phyloP scores from a whole-genome alignment of 176 grass and related monocot genomes.

The Zizania latifolia region DNA sequence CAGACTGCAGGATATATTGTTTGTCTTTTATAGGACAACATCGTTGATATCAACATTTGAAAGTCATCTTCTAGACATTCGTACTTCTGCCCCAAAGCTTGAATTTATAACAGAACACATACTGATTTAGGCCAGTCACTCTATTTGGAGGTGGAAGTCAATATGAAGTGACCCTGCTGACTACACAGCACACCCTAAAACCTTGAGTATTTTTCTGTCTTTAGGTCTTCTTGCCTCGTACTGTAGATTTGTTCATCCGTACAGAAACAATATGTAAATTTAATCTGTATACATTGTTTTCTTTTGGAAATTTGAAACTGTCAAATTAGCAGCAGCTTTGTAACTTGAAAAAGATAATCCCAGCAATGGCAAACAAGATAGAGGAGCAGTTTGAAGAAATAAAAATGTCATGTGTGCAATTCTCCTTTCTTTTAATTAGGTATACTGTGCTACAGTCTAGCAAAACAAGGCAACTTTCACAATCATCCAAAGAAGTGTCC shows the following conservation, averaged over 20 bases:
- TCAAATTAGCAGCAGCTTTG: neutral
- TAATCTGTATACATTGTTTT: constrained; percentile 11
- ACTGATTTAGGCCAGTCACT: neutral
- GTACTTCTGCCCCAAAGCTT: neutral
- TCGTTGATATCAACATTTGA: neutral
- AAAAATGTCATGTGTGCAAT: neutral
- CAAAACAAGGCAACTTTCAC: neutral
- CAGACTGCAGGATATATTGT: neutral
- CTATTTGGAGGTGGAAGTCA: neutral
- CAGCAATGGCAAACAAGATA: neutral
- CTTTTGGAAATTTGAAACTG: neutral
- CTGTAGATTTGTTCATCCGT: neutral
- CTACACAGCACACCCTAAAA: neutral
- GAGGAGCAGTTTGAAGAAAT: neutral
- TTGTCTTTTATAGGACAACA: neutral
- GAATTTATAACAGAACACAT: neutral
- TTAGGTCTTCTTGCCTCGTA: constrained; percentile 1
- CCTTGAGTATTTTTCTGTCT: neutral
- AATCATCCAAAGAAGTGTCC: neutral
- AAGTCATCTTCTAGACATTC: neutral
- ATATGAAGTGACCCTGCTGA: neutral
- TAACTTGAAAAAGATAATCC: neutral
- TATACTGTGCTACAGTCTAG: neutral
- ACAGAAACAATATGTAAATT: constrained; percentile 30
- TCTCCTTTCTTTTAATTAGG: neutral